Evolutionary conservation across 176 grass and related monocot species (phyloP), one percentile per base, ranked within the genome.

Genomic region (Juncus inflexus): DNA sequence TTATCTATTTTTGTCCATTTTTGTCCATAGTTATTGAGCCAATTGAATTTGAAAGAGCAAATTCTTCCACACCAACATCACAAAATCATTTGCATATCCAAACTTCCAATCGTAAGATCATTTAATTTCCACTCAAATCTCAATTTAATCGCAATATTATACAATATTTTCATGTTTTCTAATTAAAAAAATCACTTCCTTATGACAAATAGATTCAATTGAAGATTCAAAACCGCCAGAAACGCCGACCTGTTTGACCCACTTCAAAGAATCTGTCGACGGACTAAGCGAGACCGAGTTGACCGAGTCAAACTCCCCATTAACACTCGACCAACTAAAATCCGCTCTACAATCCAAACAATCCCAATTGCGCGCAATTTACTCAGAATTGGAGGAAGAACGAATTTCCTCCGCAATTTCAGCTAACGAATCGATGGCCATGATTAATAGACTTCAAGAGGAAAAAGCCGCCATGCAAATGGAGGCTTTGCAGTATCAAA

Each of bases 401-500:
- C 84, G 89, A 78, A 92, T 62, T 42, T 82, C 95, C 43, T 75
- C 95, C 49, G 89, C 95, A 67, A 90, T 99, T 59, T 80, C 89
- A 57, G 83, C 95, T 6, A 90, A 92, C 73, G 80, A 99, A 79
- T 92, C 95, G 72, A 99, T 99, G 95, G 95, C 95, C 60, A 99
- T 94, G 95, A 99, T 99, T 78, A 99, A 87, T 66, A 80, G 95
- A 49, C 82, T 99, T 68, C 95, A 99, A 90, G 89, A 99, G 78
- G 89, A 99, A 77, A 99, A 99, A 84, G 95, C 95, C 62, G 89
- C 85, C 61, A 99, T 99, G 95, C 85, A 99, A 74, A 99, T 99
- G 95, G 95, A 99, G 77, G 95, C 95, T 2, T 81, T 99, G 50
- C 95, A 99, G 45, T 99, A 99, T 73, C 95, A 94, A 65, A 54